A percentile compares a stretch with the other conserved stretches of the same genome.
Evolutionary conservation across 2,329 filamentous ascomycete species (phyloP).

Genomic region (Aureobasidium sp.): DNA sequence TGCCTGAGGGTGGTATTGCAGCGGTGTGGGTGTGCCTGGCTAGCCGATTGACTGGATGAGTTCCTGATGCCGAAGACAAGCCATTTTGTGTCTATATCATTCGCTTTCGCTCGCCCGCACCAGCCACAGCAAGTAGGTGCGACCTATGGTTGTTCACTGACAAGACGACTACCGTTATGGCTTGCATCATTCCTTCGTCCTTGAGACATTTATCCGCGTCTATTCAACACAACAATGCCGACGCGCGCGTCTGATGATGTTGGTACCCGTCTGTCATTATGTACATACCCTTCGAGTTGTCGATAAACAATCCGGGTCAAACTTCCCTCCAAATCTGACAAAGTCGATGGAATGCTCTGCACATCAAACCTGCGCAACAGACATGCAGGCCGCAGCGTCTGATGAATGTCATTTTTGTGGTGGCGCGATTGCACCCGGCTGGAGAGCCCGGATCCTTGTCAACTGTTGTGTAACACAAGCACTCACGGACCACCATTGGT

Average conservation of each 20-base stretch:
- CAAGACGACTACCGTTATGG: background rate
- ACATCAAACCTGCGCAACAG: conserved; percentile 4
- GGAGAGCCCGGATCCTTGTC: background rate
- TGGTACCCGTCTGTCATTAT: background rate
- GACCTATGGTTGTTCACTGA: background rate
- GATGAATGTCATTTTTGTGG: conserved; percentile 5
- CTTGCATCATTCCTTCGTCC: background rate
- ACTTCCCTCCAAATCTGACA: background rate
- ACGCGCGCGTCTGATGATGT: background rate
- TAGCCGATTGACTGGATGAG: conserved; percentile 4
- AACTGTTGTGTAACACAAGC: background rate
- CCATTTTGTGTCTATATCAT: background rate
- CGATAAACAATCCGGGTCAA: background rate
- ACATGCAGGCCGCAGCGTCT: conserved; percentile 1
- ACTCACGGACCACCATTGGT: background rate
- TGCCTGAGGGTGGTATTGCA: background rate
- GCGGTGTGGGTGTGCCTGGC: conserved; percentile 6
- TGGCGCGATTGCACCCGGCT: conserved; percentile 1
- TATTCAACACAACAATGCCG: background rate
- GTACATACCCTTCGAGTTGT: background rate
- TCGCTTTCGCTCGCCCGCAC: background rate
- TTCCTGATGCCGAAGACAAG: conserved; percentile 8
- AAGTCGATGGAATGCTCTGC: conserved; percentile 6
- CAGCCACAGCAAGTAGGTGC: background rate
- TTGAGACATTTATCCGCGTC: background rate